Percentiles rank a stretch among this genome's conserved stretches.
phyloP scores from a whole-genome alignment of 352 stramenopile genomes.

The Phytophthora megakarya region DNA sequence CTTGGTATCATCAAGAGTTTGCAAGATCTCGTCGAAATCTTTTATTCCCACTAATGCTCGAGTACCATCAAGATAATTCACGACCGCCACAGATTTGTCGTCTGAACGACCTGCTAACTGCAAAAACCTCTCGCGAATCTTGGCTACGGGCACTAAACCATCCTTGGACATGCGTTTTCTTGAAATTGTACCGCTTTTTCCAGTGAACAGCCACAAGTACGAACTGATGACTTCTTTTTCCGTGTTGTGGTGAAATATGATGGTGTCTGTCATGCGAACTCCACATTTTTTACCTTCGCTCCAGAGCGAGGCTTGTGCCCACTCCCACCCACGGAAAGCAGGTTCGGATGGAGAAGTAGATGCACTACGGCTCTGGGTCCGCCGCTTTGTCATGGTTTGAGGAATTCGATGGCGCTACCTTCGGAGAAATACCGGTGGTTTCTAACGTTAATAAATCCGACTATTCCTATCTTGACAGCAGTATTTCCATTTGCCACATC shows the following conservation, averaged over 20 bases:
- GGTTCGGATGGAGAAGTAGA: neutral
- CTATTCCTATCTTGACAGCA: neutral
- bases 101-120: conserved; percentile 35
- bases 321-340: conserved; percentile 40
- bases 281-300: conserved; percentile 31
- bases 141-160: conserved; percentile 27
- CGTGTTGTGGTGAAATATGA: conserved; percentile 33
- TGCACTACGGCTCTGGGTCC: conserved; percentile 15
- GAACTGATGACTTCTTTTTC: conserved; percentile 10
- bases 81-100: conserved; percentile 20
- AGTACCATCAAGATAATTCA: conserved; percentile 29
- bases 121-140: conserved; percentile 54
- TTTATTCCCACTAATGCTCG: conserved; percentile 25
- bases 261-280: conserved; percentile 48
- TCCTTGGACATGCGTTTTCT: conserved; percentile 45
- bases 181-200: conserved; percentile 49
- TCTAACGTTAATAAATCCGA: neutral
- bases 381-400: conserved; percentile 32
- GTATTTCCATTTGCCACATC: no score
- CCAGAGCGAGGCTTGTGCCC: conserved; percentile 40
- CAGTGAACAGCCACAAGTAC: conserved; percentile 54
- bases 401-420: conserved; percentile 27
- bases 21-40: conserved; percentile 33
- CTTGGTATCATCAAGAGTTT: conserved; percentile 12
- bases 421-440: conserved; percentile 23